Percentiles rank a stretch among this genome's conserved stretches.
phyloP scores from a whole-genome alignment of 2,329 filamentous ascomycete genomes.

The Tolypocladium endophyticum region DNA sequence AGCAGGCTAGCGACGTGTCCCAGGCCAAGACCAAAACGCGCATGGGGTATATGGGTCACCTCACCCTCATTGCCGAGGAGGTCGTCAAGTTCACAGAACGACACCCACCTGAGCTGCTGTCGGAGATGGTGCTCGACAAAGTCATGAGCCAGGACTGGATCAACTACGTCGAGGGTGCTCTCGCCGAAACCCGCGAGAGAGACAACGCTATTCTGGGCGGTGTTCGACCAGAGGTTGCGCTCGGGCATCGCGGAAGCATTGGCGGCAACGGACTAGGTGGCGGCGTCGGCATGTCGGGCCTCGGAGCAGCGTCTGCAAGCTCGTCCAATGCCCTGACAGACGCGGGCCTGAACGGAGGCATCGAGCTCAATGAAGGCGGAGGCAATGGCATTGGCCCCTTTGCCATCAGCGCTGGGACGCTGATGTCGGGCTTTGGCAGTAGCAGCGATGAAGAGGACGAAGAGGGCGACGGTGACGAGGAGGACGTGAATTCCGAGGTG shows the following conservation, averaged over 20 bases:
- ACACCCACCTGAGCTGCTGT: conserved; percentile 79
- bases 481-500: conserved; percentile 61
- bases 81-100: conserved; percentile 97
- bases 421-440: conserved; percentile 87
- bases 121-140: conserved; percentile 72
- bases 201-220: conserved; percentile 98
- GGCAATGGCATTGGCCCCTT: conserved; percentile 62
- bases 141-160: conserved; percentile 89
- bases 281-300: conserved; percentile 36
- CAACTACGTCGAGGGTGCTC: conserved; percentile 83
- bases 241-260: conserved; percentile 63
- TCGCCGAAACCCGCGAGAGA: conserved; percentile 87
- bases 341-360: conserved; percentile 66
- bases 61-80: conserved; percentile 94
- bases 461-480: conserved; percentile 77
- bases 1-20: conserved; percentile 75
- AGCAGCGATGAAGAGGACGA: conserved; percentile 95
- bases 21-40: conserved; percentile 78
- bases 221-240: conserved; percentile 80
- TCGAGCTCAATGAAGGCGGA: conserved; percentile 57
- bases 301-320: conserved; percentile 24
- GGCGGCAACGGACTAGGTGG: conserved; percentile 35
- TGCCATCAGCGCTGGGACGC: conserved; percentile 59
- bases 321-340: conserved; percentile 66
- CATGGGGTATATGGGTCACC: conserved; percentile 95